Evolutionary conservation across 768 basidiomycete species (phyloP), one percentile per base, ranked within the genome.

Genomic region (Phanerochaete sordida): DNA sequence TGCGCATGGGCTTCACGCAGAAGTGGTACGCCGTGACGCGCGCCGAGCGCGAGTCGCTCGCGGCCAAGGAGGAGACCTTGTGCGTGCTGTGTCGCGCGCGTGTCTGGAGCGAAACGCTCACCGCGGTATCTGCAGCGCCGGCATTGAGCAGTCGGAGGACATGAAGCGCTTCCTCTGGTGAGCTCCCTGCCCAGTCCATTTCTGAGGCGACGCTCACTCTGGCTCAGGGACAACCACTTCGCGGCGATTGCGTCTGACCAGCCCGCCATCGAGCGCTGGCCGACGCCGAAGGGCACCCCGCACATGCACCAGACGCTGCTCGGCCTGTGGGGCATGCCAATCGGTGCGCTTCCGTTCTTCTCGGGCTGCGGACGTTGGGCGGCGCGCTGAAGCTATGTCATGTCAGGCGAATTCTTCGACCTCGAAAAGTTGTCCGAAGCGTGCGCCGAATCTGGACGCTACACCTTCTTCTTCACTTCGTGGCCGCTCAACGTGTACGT

Each of bases 381-480:
- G 39, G 27, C 13, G 47, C 27, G 47, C 23, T 28, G 19, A 33
- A 13, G 16, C 50, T 51, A 1, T 15, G 1, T 31, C 13, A 2
- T 27, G 7, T 8, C 30, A 51, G 50, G 86, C 33, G 88, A 89
- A 73, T 80, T 88, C 65, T 88, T 90, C 68, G 88, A 90, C 69
- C 73, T 89, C 37, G 87, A 90, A 68, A 78, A 79, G 60, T 75
- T 90, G 3, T 80, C 85, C 13, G 71, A 79, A 58, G 72, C 75
- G 11, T 89, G 85, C 66, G 79, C 78, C 7, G 80, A 81, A 61
- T 81, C 80, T 1, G 79, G 81, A 3, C 72, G 86, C 64, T 90
- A 87, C 68, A 85, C 84, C 12, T 88, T 91, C 70, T 90, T 89
- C 79, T 88, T 90, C 73, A 80, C 86, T 1, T 88, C 86, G 1